phyloP scores from a whole-genome alignment of 2,329 filamentous ascomycete genomes.

The Triangularia verruculosa region DNA sequence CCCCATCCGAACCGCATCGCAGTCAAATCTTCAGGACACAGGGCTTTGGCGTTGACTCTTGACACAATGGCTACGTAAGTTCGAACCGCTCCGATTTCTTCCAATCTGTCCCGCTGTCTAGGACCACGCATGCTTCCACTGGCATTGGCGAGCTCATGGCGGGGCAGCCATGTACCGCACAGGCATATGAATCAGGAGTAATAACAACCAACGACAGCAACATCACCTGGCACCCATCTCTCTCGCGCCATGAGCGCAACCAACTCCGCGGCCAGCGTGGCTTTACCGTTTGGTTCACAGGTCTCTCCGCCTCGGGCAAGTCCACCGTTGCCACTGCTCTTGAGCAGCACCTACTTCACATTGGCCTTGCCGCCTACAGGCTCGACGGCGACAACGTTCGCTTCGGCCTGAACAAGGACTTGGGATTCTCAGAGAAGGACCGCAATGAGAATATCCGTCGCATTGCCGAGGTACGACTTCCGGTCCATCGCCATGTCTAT shows the following conservation, averaged over 20 bases:
- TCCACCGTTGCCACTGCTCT: constrained; percentile 95
- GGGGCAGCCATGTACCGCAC: neutral
- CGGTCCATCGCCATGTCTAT: neutral
- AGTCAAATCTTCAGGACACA: neutral
- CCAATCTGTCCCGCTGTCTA: neutral
- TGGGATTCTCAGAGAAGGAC: constrained; percentile 90
- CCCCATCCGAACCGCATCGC: neutral
- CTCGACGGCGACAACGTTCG: constrained; percentile 98
- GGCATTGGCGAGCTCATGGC: neutral
- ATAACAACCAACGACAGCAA: constrained; percentile 54
- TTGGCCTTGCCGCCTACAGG: constrained; percentile 79
- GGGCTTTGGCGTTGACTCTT: neutral
- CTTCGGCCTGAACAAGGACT: constrained; percentile 96
- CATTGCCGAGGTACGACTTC: constrained; percentile 68
- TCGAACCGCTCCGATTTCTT: neutral
- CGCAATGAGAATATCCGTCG: constrained; percentile 97
- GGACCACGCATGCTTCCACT: neutral
- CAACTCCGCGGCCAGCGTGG: constrained; percentile 76
- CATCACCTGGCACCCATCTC: constrained; percentile 85
- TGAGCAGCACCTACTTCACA: constrained; percentile 91
- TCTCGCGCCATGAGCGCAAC: constrained; percentile 75
- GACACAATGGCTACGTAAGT: constrained; percentile 11
- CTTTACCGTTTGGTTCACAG: constrained; percentile 97
- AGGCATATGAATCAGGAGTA: neutral
- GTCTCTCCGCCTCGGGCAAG: constrained; percentile 93